Evolutionary conservation across 1,284 basidiomycete genomes (phyloP).

Genomic region (Leccinum pachyderme): DNA sequence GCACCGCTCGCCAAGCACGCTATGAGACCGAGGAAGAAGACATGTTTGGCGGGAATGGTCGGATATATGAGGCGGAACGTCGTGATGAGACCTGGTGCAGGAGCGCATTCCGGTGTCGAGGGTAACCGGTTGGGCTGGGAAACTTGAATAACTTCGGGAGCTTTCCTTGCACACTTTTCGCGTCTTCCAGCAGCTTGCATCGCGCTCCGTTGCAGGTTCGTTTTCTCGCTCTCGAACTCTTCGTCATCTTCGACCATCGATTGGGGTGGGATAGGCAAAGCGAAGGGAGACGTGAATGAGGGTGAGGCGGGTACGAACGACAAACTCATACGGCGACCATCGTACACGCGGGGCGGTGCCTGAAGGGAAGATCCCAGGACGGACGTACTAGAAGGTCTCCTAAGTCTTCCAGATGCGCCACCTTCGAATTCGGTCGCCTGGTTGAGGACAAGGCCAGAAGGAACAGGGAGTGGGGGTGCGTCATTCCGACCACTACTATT

Average conservation of each 20-base stretch:
- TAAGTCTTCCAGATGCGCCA: constrained; percentile 18
- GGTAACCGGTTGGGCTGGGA: not conserved
- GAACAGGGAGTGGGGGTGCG: constrained; percentile 6
- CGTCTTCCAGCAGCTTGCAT: constrained; percentile 32
- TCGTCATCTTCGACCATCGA: constrained; percentile 35
- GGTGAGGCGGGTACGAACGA: constrained; percentile 62
- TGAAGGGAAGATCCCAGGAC: constrained; percentile 29
- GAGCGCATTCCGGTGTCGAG: not conserved
- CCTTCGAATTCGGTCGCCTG: constrained; percentile 16
- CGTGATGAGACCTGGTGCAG: constrained; percentile 24
- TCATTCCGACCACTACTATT: not conserved
- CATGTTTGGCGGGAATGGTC: constrained; percentile 71
- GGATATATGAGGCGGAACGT: constrained; percentile 66
- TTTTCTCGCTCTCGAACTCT: constrained; percentile 45
- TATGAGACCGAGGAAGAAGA: constrained; percentile 68
- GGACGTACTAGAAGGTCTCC: constrained; percentile 40
- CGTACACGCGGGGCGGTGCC: constrained; percentile 27
- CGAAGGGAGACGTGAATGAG: constrained; percentile 36
- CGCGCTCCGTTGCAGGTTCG: constrained; percentile 40
- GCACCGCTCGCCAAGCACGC: constrained; percentile 71
- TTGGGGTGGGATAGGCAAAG: constrained; percentile 10
- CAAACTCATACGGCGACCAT: constrained; percentile 48
- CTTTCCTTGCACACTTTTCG: constrained; percentile 22
- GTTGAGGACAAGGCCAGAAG: not conserved
- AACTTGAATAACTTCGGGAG: constrained; percentile 21